Evolutionary conservation across 2,329 filamentous ascomycete species (phyloP).

Genomic region (Clarireedia sp.): DNA sequence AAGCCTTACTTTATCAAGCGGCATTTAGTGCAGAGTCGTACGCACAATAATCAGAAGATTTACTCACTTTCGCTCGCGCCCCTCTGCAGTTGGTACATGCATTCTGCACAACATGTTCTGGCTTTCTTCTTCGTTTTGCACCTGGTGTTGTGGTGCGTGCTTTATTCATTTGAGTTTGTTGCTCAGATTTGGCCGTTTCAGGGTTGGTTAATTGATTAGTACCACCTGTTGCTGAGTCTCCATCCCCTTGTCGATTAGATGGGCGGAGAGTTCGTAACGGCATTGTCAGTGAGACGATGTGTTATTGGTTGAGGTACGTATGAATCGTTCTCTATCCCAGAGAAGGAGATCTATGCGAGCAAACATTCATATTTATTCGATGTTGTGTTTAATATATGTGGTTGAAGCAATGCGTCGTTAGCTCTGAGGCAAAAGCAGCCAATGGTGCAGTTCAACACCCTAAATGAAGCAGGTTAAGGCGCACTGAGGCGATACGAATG

Average conservation of each 20-base stretch:
- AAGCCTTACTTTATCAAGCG: background rate
- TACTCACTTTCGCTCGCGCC: constrained; percentile 30
- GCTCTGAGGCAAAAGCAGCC: background rate
- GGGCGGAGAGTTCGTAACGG: constrained; percentile 25
- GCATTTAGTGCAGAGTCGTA: background rate
- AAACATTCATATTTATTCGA: too few relatives aligned
- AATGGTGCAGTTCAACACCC: background rate
- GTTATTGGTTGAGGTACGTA: too few relatives aligned
- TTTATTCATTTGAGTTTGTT: constrained; percentile 17
- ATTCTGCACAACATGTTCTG: constrained; percentile 30
- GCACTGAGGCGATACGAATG: background rate
- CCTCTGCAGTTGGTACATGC: constrained; percentile 32
- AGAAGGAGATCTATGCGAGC: too few relatives aligned
- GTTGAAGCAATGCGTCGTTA: too few relatives aligned
- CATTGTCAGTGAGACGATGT: constrained; percentile 10
- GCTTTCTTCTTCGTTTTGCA: constrained; percentile 27
- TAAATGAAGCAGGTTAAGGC: background rate
- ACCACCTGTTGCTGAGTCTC: constrained; percentile 19
- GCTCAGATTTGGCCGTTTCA: constrained; percentile 22
- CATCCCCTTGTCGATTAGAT: constrained; percentile 18
- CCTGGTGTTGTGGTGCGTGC: constrained; percentile 12
- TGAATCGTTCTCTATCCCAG: too few relatives aligned
- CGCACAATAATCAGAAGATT: background rate
- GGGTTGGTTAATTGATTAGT: constrained; percentile 19
- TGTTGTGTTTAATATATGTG: too few relatives aligned